These are phyloP conservation scores for Cicer arietinum DNA, from an alignment of 306 rosid species.

Conservation along the genomic window DNA sequence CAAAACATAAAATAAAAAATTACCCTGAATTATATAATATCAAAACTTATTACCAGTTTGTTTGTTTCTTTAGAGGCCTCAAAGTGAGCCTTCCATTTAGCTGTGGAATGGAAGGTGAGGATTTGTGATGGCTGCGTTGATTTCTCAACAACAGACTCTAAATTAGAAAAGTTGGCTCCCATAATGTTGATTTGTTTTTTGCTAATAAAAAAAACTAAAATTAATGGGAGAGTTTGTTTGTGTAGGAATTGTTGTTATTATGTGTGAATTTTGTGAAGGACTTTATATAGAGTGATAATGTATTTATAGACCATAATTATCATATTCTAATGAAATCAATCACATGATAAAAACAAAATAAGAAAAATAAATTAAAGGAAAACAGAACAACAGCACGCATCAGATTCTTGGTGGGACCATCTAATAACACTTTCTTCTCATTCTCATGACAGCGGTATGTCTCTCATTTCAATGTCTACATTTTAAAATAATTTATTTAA, in stretches of 20 bases:
- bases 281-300: not conserved
- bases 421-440: not conserved
- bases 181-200: not conserved
- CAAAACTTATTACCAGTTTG: conserved; percentile 62
- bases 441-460: not conserved
- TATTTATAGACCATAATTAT: not conserved
- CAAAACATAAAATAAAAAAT: too few species aligned
- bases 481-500: too few species aligned
- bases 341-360: not conserved
- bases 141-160: not conserved
- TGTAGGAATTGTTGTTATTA: not conserved
- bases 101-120: conserved; percentile 55
- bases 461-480: not conserved
- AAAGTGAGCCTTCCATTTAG: conserved; percentile 66
- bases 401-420: not conserved
- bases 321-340: not conserved
- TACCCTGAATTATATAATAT: not conserved
- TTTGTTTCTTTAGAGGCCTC: conserved; percentile 54
- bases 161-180: conserved; percentile 4
- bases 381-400: not conserved
- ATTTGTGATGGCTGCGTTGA: conserved; percentile 41
- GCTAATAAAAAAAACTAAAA: not conserved
- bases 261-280: not conserved
- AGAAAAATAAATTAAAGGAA: not conserved
- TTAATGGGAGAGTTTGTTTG: not conserved